phyloP scores from a whole-genome alignment of 148 eudicot species.

The Silene conica region DNA sequence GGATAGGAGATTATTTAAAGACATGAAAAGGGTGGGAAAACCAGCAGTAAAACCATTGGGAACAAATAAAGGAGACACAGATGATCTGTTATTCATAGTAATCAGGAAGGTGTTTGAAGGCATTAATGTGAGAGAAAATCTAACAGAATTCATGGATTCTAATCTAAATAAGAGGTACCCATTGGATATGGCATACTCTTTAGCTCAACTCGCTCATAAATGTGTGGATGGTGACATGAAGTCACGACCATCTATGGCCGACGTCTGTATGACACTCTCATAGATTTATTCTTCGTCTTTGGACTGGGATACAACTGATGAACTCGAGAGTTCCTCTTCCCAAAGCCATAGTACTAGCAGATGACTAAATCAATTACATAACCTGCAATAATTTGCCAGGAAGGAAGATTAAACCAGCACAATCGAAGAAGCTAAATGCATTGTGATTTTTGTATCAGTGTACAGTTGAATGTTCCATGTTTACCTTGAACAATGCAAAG shows the following conservation, averaged over 20 bases:
- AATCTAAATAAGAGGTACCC: constrained; percentile 47
- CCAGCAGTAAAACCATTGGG: constrained; percentile 38
- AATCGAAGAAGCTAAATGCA: neutral
- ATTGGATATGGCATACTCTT: constrained; percentile 61
- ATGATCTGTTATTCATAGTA: constrained; percentile 24
- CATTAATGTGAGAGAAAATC: constrained; percentile 58
- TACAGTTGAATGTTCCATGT: neutral
- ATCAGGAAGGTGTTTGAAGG: constrained; percentile 47
- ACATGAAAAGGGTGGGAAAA: too few relatives aligned
- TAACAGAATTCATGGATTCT: constrained; percentile 54
- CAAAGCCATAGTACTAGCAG: constrained; percentile 21
- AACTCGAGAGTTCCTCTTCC: constrained; percentile 36
- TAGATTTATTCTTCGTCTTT: constrained; percentile 56
- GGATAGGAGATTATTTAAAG: too few relatives aligned
- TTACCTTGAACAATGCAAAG: neutral
- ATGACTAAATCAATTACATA: neutral
- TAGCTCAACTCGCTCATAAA: constrained; percentile 56
- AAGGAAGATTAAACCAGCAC: too few relatives aligned
- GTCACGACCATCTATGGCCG: constrained; percentile 44
- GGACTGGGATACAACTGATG: constrained; percentile 82
- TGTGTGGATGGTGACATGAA: constrained; percentile 57
- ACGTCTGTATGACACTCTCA: constrained; percentile 50
- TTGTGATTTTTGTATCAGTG: neutral
- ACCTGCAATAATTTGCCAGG: neutral
- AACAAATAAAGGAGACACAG: constrained; percentile 15